Evolutionary conservation across 257 asterid genomes (phyloP), one percentile per base, ranked within the genome.

Genomic region (Solanum chaucha): DNA sequence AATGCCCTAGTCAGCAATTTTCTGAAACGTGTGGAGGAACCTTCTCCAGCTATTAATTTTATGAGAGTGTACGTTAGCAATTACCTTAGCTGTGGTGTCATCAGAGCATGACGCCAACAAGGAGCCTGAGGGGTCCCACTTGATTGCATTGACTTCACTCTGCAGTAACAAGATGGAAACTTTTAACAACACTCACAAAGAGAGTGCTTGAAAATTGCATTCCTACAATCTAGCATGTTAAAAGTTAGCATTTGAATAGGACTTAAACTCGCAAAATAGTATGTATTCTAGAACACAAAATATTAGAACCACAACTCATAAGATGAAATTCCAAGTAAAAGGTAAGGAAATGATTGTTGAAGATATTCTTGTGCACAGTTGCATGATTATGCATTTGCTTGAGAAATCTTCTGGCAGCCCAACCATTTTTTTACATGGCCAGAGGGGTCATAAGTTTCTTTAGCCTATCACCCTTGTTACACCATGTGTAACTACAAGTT

Each of bases 111-210:
- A 97, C 5, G 99, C 99, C 89, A 97, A 91, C 86, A 95, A 93
- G 55, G 95, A 67, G 72, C 99, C 98, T n/a, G 98, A 86, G 17
- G 99, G 99, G 89, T 97, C 99, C 99, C 99, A 97, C 95, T 96
- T 97, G 90, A 97, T 96, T 86, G 98, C 99, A 92, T 97, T 97
- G 82, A 97, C 98, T 93, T 95, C 98, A 87, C 95, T 95, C 99
- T 97, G 92, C 87, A 88, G 68, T 61, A 70, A 73, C 32, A 86
- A 88, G 83, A 82, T 85, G 48, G 90, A 64, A 26, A 2, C 10
- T 48, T 81, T 81, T 17, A 81, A 30, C 26, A 17, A 44, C 4
- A 35, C 65, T 48, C 85, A 80, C 8, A 46, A 78, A 77, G 48
- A 24, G 85, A 80, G 67, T 19, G 35, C 67, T 26, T 5, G 35